Evolutionary conservation across 1,284 basidiomycete genomes (phyloP).

Genomic region (Pulveroboletus ridleyi): DNA sequence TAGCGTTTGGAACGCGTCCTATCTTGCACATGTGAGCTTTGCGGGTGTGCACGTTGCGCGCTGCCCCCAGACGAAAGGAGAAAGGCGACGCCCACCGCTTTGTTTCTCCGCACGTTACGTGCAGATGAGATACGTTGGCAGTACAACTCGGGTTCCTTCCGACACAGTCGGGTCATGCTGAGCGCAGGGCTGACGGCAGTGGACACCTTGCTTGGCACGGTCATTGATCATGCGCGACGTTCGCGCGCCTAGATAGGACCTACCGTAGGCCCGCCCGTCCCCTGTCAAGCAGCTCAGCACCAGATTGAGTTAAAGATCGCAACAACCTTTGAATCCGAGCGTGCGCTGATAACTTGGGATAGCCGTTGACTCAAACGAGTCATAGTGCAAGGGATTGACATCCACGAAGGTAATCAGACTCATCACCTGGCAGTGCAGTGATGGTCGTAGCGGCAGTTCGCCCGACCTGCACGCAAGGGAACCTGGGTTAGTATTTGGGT

Average conservation of each 20-base stretch:
- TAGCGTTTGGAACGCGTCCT: background rate
- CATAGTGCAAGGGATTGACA: background rate
- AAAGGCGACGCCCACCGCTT: background rate
- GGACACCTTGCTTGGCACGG: background rate
- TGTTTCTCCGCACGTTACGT: background rate
- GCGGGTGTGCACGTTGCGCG: background rate
- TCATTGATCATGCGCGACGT: background rate
- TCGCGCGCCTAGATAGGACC: slow-evolving; percentile 2
- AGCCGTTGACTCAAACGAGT: background rate
- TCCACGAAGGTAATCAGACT: background rate
- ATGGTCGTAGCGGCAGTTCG: slow-evolving; percentile 10
- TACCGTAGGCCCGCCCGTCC: too few species aligned
- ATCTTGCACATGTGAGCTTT: background rate
- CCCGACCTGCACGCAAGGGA: background rate
- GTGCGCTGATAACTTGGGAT: too few species aligned
- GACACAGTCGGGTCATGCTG: slow-evolving; percentile 9
- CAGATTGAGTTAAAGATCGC: too few species aligned
- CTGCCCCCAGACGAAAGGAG: slow-evolving; percentile 3
- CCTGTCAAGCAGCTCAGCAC: too few species aligned
- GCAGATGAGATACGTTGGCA: slow-evolving; percentile 8
- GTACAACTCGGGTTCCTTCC: slow-evolving; percentile 3
- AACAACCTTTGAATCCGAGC: too few species aligned
- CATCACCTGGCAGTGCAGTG: background rate
- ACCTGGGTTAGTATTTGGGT: background rate
- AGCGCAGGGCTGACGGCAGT: background rate